Evolutionary conservation across 495 filamentous ascomycete genomes (phyloP), one percentile per base, ranked within the genome.

Genomic region (Aspergillus ellipticus): DNA sequence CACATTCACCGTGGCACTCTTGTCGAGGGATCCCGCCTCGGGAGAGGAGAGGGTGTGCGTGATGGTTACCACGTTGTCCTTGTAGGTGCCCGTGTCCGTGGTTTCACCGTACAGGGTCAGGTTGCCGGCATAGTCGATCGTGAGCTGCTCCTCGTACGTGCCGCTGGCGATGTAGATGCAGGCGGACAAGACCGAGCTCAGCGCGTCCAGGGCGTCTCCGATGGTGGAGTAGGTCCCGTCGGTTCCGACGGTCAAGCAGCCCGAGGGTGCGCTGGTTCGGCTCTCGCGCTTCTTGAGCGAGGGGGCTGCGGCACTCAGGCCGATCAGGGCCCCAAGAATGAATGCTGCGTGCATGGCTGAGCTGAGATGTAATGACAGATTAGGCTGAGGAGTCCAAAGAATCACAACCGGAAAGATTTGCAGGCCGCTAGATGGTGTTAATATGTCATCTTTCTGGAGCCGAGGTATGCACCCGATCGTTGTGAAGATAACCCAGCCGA

Each of bases 1-100:
- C 6, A 82, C 81, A 28, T 84, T 74, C 10, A 88, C 66, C 0
- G 85, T 87, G 0, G 76, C 82, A 11, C 78, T 81, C 53, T 66
- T 60, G 60, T 80, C 79, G 54, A 69, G 53, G 17, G 70, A 67
- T 0, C 77, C 78, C 0, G 71, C 66, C 11, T 74, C 62, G 0
- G 78, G 74, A 22, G 82, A 82, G 33, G 72, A 71, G 17, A 73
- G 66, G 6, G 69, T 74, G 46, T 79, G 71, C 0, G 79, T 84
- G 58, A 89, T 85, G 19, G 79, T 86, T 13, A 86, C 85, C 5
- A 73, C 73, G 60, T 89, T 89, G 42, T 72, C 55, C 13, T 74
- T 60, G 65, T 88, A 88, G 11, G 66, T 69, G 16, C 67, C 55
- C 0, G 78, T 81, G 60, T 87, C 73, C 4, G 72, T 66, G 4